Evolutionary conservation across 352 stramenopile species (phyloP), one percentile per base, ranked within the genome.

Genomic region (Globisporangium recalcitrans): DNA sequence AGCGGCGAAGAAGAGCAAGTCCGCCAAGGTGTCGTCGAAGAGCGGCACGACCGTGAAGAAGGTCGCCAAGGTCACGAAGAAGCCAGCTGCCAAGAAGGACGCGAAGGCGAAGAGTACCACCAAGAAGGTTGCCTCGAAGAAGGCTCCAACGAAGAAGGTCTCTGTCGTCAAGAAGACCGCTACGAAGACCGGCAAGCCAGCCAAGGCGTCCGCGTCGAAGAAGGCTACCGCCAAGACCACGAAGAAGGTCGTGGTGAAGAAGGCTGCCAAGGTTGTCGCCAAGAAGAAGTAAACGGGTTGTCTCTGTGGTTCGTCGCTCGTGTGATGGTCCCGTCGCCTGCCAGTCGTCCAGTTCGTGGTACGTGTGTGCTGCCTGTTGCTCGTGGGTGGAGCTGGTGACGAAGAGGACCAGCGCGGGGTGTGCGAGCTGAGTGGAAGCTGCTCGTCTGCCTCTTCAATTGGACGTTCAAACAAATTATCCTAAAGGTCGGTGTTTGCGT

Each of bases 71-170:
- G 67, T 77, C 32, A 38, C 60, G 21, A 88, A 87, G 64, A 89
- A 89, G 78, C 32, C 69, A 7, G 57, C 62, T 6, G 52, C 64
- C 4, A 90, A 86, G 70, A 80, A 70, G 63, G 52, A 58, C 11
- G 42, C 60, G 0, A 63, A 74, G 26, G 58, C 73, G 27, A 78
- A 77, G 60, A 54, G 68, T 0, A 56, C 57, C 6, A 71, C 75
- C 32, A 92, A 92, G 77, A 90, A 88, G 76, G 70, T 82, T 27
- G 63, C 73, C 2, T 70, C 70, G 16, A 92, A 92, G 75, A 89
- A 86, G 67, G 62, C 62, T 3, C 64, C 83, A 5, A 85, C 72
- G 24, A 89, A 90, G 74, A 90, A 90, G 78, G 59, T 63, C n/a
- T 62, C 65, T 8, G 64, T 67, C 59, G 5, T 57, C 4, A 84